Evolutionary conservation across 441 rosid species (phyloP), one percentile per base, ranked within the genome.

Genomic region (Erodium chrysanthum): DNA sequence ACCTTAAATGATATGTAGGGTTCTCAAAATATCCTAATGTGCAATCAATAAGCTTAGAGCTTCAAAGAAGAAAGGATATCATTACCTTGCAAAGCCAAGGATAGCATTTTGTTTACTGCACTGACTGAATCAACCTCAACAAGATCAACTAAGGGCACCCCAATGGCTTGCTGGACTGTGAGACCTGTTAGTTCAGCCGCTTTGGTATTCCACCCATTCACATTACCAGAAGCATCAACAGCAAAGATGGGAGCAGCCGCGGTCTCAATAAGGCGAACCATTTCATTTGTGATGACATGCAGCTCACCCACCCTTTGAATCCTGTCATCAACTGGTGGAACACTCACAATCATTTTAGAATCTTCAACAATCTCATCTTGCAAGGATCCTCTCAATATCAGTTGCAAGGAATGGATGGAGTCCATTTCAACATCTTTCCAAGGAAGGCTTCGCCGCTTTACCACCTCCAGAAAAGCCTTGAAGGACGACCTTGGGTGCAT

Each of bases 361-460:
- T 81, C 78, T 44, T 77, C 83, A 35, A 40, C 78, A 63, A 37
- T 68, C 68, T 84, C 84, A 67, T 84, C 84, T 65, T 82, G 82
- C 81, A 89, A 76, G 56, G 97, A 76, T 44, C 84, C 90, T 75
- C 82, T 80, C 67, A 91, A 76, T 81, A 91, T 91, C 75, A 91
- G 83, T 82, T 86, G 96, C 76, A 91, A 72, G 70, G 97, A 91
- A 75, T 89, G 92, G 77, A 89, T 83, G 12, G 97, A 86, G 76
- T 91, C 96, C 92, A 91, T 86, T 74, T 91, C 97, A 69, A 83
- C 79, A 74, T 91, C 97, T 71, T 85, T 85, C 97, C 97, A 89
- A 2, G 89, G 86, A 65, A 75, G 64, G 73, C 94, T 86, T 71
- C 84, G 79, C 82, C 81, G 78, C 81, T 86, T 84, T 61, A 91